A percentile compares a stretch with the other conserved stretches of the same genome.
phyloP scores from a whole-genome alignment of 306 rosid genomes.

The Arachis hypogaea region DNA sequence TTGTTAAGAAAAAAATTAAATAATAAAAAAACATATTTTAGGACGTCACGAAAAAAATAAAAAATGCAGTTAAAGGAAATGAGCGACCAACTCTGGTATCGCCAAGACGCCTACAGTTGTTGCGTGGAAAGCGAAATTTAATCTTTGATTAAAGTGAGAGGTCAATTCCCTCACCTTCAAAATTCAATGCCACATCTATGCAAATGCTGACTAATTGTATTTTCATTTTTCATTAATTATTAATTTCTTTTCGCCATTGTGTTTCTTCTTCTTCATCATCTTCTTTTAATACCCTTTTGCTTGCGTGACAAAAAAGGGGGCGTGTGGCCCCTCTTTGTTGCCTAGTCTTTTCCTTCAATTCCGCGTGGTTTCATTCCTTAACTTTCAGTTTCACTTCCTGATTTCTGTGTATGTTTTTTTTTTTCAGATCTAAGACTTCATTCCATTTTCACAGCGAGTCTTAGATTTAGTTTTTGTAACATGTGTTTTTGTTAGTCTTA shows the following conservation, averaged over 20 bases:
- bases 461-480: background rate
- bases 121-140: slow-evolving; percentile 50
- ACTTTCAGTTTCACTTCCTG: background rate
- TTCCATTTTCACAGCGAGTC: background rate
- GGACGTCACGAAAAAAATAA: background rate
- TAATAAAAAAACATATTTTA: background rate
- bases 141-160: slow-evolving; percentile 36
- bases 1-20: too few relatives aligned
- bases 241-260: too few relatives aligned
- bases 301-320: slow-evolving; percentile 41
- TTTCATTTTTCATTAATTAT: too few relatives aligned
- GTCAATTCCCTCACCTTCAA: slow-evolving; percentile 36
- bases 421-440: slow-evolving; percentile 55
- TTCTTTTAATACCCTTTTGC: slow-evolving; percentile 16
- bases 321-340: slow-evolving; percentile 45
- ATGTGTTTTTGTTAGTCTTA: slow-evolving; percentile 26
- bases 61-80: background rate
- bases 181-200: background rate
- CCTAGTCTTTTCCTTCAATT: slow-evolving; percentile 32
- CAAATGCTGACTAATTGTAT: background rate
- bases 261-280: too few relatives aligned
- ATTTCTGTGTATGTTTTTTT: background rate
- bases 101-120: background rate
- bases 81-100: background rate
- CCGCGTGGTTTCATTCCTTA: slow-evolving; percentile 9